These are phyloP conservation scores for Ogataea henricii DNA, from an alignment of 805 yeast species.

Conservation along the genomic window DNA sequence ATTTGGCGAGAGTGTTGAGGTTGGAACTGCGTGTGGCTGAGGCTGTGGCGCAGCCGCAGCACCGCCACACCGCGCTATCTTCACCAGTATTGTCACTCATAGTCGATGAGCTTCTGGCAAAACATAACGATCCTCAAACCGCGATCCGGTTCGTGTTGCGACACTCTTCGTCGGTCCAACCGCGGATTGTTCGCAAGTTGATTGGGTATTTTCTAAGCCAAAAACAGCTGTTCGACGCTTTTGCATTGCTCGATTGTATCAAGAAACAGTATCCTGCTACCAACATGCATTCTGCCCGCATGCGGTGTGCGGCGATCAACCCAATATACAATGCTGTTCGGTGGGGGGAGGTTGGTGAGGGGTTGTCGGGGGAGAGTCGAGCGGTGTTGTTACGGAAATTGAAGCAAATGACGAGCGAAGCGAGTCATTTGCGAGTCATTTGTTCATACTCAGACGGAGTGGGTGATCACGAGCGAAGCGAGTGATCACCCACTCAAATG, in stretches of 20 bases:
- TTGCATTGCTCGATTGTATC: slow-evolving; percentile 12
- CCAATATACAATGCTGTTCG: slow-evolving; percentile 7
- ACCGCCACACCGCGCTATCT: background rate
- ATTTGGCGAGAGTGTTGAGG: background rate
- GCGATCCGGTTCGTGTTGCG: background rate
- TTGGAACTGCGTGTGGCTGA: background rate
- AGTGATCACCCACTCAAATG: too few relatives aligned
- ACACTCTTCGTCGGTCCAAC: background rate
- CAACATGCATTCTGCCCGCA: background rate
- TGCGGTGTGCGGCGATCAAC: background rate
- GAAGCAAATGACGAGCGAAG: background rate
- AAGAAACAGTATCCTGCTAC: slow-evolving; percentile 1
- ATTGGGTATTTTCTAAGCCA: background rate
- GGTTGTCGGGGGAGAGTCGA: background rate
- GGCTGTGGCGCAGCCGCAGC: too few relatives aligned
- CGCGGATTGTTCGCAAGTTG: background rate
- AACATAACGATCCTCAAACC: background rate
- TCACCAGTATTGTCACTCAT: background rate
- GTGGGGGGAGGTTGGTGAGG: background rate
- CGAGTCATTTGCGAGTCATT: background rate
- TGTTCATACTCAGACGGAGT: too few relatives aligned
- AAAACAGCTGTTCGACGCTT: slow-evolving; percentile 9
- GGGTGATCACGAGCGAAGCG: too few relatives aligned
- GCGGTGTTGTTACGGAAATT: background rate
- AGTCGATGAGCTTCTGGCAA: background rate